Evolutionary conservation across 2,329 filamentous ascomycete species (phyloP).

Genomic region (Fusarium sp.): DNA sequence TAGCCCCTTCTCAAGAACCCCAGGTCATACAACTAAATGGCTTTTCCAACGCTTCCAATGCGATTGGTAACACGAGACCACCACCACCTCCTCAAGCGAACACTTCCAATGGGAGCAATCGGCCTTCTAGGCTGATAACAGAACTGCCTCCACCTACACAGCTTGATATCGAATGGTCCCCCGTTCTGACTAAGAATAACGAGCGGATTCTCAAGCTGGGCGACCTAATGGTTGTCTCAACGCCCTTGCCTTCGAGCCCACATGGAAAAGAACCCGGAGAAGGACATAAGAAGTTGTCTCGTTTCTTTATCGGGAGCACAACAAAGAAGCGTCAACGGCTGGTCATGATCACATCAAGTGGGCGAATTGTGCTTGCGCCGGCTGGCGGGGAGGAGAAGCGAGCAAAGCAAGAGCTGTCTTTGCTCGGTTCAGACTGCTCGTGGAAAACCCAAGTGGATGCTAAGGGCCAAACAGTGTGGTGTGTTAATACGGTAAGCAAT

Average conservation of each 20-base stretch:
- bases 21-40: conserved; percentile 80
- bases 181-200: conserved; percentile 89
- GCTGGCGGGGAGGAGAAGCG: conserved; percentile 96
- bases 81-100: conserved; percentile 55
- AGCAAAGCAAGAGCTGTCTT: conserved; percentile 90
- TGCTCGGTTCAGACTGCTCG: conserved; percentile 78
- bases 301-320: conserved; percentile 92
- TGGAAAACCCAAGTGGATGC: conserved; percentile 86
- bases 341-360: conserved; percentile 95
- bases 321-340: conserved; percentile 93
- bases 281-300: conserved; percentile 87
- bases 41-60: conserved; percentile 52
- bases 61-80: conserved; percentile 52
- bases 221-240: conserved; percentile 86
- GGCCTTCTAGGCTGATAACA: conserved; percentile 87
- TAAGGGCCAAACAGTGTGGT: conserved; percentile 91
- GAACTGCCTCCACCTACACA: conserved; percentile 97
- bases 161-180: conserved; percentile 98
- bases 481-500: conserved; percentile 86
- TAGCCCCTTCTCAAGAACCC: conserved; percentile 80
- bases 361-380: conserved; percentile 88
- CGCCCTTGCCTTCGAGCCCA: conserved; percentile 80
- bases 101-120: conserved; percentile 61
- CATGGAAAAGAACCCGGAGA: conserved; percentile 79
- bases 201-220: conserved; percentile 95